Percentiles rank a stretch among this genome's conserved stretches.
Evolutionary conservation across 305 asterid genomes (phyloP).

Genomic region (Fraxinus albicans): DNA sequence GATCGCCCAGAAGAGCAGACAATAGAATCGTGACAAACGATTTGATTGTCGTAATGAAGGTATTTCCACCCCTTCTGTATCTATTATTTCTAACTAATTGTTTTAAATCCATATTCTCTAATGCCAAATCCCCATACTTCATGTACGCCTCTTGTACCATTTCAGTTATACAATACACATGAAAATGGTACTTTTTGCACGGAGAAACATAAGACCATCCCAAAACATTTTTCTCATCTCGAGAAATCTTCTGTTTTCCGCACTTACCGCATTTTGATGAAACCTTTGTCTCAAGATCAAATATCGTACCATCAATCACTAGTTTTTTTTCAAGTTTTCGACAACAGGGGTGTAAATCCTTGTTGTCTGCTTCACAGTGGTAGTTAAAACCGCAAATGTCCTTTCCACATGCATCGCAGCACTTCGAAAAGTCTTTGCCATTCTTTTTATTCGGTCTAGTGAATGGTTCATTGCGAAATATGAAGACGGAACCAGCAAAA

Average conservation of each 20-base stretch:
- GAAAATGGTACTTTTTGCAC: conserved; percentile 24
- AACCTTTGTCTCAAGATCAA: conserved; percentile 18
- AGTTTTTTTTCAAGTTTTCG: conserved; percentile 19
- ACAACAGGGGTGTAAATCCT: conserved; percentile 32
- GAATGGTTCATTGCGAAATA: conserved; percentile 14
- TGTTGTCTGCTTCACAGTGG: conserved; percentile 16
- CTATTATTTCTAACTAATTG: not conserved
- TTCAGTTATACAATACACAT: conserved; percentile 32
- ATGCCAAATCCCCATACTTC: conserved; percentile 19
- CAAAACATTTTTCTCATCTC: conserved; percentile 12
- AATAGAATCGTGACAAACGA: conserved; percentile 21
- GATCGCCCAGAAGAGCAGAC: conserved; percentile 31
- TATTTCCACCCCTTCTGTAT: not conserved
- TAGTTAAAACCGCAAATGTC: conserved; percentile 32
- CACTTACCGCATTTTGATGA: conserved; percentile 29
- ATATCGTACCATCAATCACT: not conserved
- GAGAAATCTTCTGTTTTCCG: conserved; percentile 16
- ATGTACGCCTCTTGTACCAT: conserved; percentile 25
- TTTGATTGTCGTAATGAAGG: conserved; percentile 8
- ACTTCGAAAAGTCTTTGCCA: conserved; percentile 15
- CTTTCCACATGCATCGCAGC: conserved; percentile 37
- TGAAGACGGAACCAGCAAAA: conserved; percentile 13
- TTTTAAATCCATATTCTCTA: conserved; percentile 13
- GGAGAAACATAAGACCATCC: conserved; percentile 31
- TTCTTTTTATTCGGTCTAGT: not conserved